Conservation (phyloP, 1,139 yeast species). For the Casaregolazyma suthepensis region DNA sequence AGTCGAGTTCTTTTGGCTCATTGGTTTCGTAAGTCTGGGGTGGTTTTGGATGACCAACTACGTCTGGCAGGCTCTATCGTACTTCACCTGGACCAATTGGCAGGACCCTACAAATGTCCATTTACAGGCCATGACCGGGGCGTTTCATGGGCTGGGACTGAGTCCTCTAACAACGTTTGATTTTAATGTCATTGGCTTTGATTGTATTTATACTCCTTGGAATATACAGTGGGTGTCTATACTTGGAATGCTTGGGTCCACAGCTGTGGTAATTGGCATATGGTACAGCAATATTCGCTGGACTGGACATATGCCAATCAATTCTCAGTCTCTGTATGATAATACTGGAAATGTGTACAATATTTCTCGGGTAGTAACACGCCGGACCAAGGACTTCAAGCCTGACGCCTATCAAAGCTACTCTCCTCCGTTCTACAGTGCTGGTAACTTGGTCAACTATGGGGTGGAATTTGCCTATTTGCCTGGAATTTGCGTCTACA, state of each 20-base stretch:
- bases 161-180: constrained; percentile 50
- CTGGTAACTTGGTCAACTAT: constrained; percentile 49
- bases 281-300: constrained; percentile 46
- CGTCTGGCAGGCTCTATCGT: constrained; percentile 43
- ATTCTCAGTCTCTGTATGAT: constrained; percentile 42
- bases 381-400: constrained; percentile 30
- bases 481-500: constrained; percentile 34
- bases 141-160: constrained; percentile 46
- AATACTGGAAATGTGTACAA: constrained; percentile 43
- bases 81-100: constrained; percentile 62
- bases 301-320: constrained; percentile 50
- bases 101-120: constrained; percentile 49
- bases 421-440: constrained; percentile 53
- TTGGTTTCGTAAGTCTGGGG: constrained; percentile 38
- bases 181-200: constrained; percentile 39
- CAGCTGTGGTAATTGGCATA: constrained; percentile 36
- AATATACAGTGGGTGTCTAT: constrained; percentile 40
- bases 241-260: constrained; percentile 39
- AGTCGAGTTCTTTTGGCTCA: constrained; percentile 40
- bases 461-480: constrained; percentile 55
- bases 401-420: constrained; percentile 28
- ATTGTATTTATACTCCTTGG: constrained; percentile 39
- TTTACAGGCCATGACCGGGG: constrained; percentile 52
- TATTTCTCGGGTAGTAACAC: constrained; percentile 37
- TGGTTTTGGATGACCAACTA: constrained; percentile 56